These are phyloP conservation scores for Trichosporon ovoides DNA, from an alignment of 1,284 basidiomycete genomes.

Conservation along the genomic window DNA sequence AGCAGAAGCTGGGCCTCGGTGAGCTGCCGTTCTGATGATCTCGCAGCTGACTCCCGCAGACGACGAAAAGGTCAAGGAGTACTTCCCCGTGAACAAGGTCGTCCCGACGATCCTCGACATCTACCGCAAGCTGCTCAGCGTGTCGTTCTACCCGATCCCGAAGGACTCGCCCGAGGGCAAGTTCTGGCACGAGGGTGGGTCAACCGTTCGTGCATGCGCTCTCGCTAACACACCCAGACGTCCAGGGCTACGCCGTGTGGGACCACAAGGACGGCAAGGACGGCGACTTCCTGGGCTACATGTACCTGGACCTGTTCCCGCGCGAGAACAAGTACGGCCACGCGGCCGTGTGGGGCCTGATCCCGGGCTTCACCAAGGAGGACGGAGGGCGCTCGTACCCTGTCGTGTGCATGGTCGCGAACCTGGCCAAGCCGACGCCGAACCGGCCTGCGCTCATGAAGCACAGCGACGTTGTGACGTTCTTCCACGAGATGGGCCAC, in stretches of 20 bases:
- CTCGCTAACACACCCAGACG: slow-evolving; percentile 5
- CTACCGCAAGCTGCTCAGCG: slow-evolving; percentile 21
- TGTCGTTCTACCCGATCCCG: slow-evolving; percentile 19
- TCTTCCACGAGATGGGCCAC: slow-evolving; percentile 63
- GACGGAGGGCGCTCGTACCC: slow-evolving; percentile 37
- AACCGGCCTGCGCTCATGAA: slow-evolving; percentile 74
- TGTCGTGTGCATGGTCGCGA: slow-evolving; percentile 53
- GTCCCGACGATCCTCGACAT: slow-evolving; percentile 23
- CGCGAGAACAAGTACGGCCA: slow-evolving; percentile 79
- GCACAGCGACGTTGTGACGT: slow-evolving; percentile 29
- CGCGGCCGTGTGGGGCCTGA: slow-evolving; percentile 77
- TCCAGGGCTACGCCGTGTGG: slow-evolving; percentile 36
- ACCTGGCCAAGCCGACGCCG: slow-evolving; percentile 53
- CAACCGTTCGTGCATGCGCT: too few species aligned
- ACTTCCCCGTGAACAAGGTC: slow-evolving; percentile 25
- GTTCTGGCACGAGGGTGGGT: slow-evolving; percentile 18
- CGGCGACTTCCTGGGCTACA: slow-evolving; percentile 65
- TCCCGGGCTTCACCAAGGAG: slow-evolving; percentile 18
- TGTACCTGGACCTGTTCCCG: slow-evolving; percentile 81
- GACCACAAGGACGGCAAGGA: slow-evolving; percentile 47
- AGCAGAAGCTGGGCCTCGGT: slow-evolving; percentile 20
- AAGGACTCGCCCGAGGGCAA: slow-evolving; percentile 14
- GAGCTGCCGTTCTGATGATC: neutral
- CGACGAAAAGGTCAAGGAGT: slow-evolving; percentile 25
- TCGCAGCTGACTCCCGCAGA: slow-evolving; percentile 5